phyloP scores from a whole-genome alignment of 2,329 filamentous ascomycete genomes.

The Penicillium sp. region DNA sequence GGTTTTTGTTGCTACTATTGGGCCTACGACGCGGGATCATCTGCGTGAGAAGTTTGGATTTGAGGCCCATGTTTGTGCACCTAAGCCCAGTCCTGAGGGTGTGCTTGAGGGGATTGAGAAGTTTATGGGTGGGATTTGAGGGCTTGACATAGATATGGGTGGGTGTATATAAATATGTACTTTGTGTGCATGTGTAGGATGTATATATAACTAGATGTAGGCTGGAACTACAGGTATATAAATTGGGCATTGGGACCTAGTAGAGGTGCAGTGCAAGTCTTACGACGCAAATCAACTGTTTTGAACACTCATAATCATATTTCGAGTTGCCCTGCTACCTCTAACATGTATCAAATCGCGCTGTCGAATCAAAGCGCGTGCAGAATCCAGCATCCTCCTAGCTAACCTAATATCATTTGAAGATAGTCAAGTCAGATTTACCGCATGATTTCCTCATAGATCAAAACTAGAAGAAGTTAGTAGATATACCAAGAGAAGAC shows the following conservation, averaged over 20 bases:
- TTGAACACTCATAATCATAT: slow-evolving; percentile 6
- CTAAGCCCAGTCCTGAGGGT: slow-evolving; percentile 77
- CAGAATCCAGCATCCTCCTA: slow-evolving; percentile 1
- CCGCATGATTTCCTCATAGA: slow-evolving; percentile 95
- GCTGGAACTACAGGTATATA: background rate
- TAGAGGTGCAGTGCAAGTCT: background rate
- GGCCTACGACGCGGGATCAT: slow-evolving; percentile 82
- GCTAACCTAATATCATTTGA: background rate
- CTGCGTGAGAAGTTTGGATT: slow-evolving; percentile 49
- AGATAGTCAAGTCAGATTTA: slow-evolving; percentile 33
- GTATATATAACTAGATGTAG: background rate
- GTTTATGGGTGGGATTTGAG: slow-evolving; percentile 38
- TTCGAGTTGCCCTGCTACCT: slow-evolving; percentile 10
- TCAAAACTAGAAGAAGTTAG: slow-evolving; percentile 58
- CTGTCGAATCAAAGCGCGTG: slow-evolving; percentile 12
- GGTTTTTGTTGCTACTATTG: slow-evolving; percentile 77
- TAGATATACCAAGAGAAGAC: background rate
- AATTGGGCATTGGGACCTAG: background rate
- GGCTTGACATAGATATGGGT: no score
- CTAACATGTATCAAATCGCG: slow-evolving; percentile 12
- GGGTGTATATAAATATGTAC: background rate
- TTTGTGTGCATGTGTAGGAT: background rate
- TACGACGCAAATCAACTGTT: background rate
- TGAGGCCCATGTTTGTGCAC: slow-evolving; percentile 62
- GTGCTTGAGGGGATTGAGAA: slow-evolving; percentile 64